Evolutionary conservation across 441 rosid species (phyloP), one percentile per base, ranked within the genome.

Genomic region (Mallotus japonicus): DNA sequence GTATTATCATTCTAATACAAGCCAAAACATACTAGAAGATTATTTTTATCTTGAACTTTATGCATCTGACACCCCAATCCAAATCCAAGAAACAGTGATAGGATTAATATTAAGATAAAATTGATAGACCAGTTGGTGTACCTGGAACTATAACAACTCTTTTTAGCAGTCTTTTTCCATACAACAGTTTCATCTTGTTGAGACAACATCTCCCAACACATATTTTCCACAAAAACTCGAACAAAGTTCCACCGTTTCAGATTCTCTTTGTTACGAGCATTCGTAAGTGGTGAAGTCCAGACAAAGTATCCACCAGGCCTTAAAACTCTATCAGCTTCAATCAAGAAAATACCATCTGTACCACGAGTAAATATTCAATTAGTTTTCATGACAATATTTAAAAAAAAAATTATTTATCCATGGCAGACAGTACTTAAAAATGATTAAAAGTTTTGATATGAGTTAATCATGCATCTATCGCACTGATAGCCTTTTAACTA

Each of bases 101-200:
- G 20, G n/a, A 24, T 46, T 6, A 22, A 54, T 32, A 65, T 57
- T 8, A 37, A 42, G 40, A 34, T 12, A 58, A 42, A 73, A 65
- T 1, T 34, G 67, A 28, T 54, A 59, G 62, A 72, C 75, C 11
- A 78, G 65, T 49, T 46, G 71, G 59, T 93, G 81, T 76, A 96
- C 98, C 96, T 78, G 65, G 93, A 85, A 77, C 80, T 80, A 68
- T 96, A 91, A 79, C 99, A 96, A 75, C 73, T 84, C 67, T 67
- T 89, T 86, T 89, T 86, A 79, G 81, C 78, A n/a, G 96, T 92
- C 84, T 96, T 96, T 78, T 87, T 93, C 99, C 99, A 96, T 32
- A 91, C 86, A 76, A 89, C 96, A 65, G 99, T 96, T 83, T 90
- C 96, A 42, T 96, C 99, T 86, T 96, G 97, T 79, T 96, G 98